These are phyloP conservation scores for Pluteus cervinus DNA, from an alignment of 768 basidiomycete species.

Conservation along the genomic window DNA sequence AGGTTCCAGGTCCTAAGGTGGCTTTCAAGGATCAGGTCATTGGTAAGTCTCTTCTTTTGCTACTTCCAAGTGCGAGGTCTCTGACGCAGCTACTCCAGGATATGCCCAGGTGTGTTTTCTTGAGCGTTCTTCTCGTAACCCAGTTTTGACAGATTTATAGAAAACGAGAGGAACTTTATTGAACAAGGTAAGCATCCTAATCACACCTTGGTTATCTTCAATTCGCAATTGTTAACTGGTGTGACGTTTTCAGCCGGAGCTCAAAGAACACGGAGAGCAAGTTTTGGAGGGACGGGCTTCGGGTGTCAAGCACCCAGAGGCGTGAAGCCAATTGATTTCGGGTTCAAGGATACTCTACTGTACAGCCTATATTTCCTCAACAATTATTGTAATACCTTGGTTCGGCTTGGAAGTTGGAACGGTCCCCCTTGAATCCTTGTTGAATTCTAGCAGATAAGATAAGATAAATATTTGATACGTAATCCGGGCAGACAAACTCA, in stretches of 20 bases:
- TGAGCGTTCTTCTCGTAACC: no score
- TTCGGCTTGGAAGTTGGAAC: background rate
- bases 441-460: constrained; percentile 11
- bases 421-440: background rate
- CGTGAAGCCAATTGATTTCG: background rate
- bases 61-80: background rate
- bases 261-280: constrained; percentile 48
- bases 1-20: no score
- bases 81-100: constrained; percentile 13
- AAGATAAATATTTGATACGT: constrained; percentile 10
- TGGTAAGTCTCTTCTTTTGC: constrained; percentile 27
- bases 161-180: constrained; percentile 41
- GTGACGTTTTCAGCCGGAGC: constrained; percentile 19
- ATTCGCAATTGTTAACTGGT: background rate
- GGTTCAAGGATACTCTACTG: background rate
- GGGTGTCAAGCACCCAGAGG: constrained; percentile 20
- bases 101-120: constrained; percentile 30
- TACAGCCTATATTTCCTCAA: background rate
- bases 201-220: background rate
- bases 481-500: constrained; percentile 7
- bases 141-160: constrained; percentile 14
- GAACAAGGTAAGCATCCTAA: no score
- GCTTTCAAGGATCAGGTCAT: constrained; percentile 58
- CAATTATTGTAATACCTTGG: background rate
- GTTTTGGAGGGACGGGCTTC: constrained; percentile 46